Conservation (phyloP, 805 yeast species). For the Danielia oregonensis region DNA sequence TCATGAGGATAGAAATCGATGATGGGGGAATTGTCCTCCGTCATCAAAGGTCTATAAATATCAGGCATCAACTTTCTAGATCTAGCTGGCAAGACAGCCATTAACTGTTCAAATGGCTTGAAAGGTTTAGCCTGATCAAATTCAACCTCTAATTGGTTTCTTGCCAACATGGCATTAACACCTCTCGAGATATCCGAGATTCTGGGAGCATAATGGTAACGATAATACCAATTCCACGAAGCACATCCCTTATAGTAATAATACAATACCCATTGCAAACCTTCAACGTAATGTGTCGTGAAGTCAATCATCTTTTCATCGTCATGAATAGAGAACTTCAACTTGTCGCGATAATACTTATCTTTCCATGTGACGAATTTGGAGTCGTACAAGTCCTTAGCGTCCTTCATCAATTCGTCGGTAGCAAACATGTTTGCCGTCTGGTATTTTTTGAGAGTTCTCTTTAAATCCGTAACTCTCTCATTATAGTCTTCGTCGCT, state of each 20-base stretch:
- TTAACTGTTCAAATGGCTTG: constrained; percentile 89
- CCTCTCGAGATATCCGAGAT: constrained; percentile 83
- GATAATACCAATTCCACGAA: constrained; percentile 95
- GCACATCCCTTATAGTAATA: constrained; percentile 89
- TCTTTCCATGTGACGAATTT: constrained; percentile 83
- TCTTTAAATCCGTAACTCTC: constrained; percentile 49
- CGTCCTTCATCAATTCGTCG: constrained; percentile 44
- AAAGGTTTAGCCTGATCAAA: constrained; percentile 78
- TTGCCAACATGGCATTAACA: constrained; percentile 47
- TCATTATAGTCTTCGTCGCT: constrained; percentile 60
- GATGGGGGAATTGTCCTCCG: constrained; percentile 81
- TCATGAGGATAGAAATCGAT: constrained; percentile 86
- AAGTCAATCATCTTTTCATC: constrained; percentile 57
- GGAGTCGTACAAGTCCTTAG: constrained; percentile 60
- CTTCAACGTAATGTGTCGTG: constrained; percentile 83
- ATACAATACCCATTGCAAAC: constrained; percentile 93
- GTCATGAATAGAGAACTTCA: constrained; percentile 63
- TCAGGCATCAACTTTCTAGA: constrained; percentile 76
- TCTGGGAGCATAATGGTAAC: constrained; percentile 90
- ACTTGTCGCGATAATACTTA: constrained; percentile 77
- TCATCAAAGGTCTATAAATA: constrained; percentile 77
- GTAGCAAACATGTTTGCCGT: constrained; percentile 60
- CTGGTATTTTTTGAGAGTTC: constrained; percentile 60
- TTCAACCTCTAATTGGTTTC: constrained; percentile 32
- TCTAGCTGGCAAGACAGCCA: constrained; percentile 96